These are phyloP conservation scores for Lablab purpureus DNA, from an alignment of 306 rosid genomes.

Conservation along the genomic window DNA sequence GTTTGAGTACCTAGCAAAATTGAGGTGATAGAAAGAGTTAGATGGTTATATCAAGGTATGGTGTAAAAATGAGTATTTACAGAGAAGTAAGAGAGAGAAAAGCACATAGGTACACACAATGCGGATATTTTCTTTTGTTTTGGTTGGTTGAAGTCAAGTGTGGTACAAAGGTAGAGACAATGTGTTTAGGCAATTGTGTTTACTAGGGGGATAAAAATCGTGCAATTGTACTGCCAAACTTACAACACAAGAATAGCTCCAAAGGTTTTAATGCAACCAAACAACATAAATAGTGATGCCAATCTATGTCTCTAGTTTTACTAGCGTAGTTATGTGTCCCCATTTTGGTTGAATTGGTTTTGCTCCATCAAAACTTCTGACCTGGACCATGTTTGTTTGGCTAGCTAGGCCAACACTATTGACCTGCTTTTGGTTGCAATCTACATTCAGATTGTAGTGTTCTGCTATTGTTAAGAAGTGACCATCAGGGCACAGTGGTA, in stretches of 20 bases:
- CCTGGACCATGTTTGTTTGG: conserved; percentile 19
- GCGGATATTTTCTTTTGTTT: not conserved
- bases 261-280: conserved; percentile 52
- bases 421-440: conserved; percentile 28
- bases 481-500: conserved; percentile 13
- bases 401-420: not conserved
- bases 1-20: not conserved
- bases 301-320: conserved; percentile 36
- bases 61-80: not conserved
- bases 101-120: not conserved
- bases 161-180: conserved; percentile 11
- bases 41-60: not conserved
- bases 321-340: conserved; percentile 37
- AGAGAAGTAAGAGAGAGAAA: not conserved
- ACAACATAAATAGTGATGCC: conserved; percentile 41
- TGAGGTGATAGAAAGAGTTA: not conserved
- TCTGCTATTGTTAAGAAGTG: conserved; percentile 18
- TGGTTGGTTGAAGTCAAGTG: conserved; percentile 11
- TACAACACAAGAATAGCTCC: conserved; percentile 41
- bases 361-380: conserved; percentile 21
- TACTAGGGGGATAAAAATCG: conserved; percentile 13
- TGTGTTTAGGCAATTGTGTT: conserved; percentile 11
- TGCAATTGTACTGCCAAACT: conserved; percentile 35
- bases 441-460: conserved; percentile 7
- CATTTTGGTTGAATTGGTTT: conserved; percentile 31